A percentile compares a stretch with the other conserved stretches of the same genome.
phyloP scores from a whole-genome alignment of 73 alveolate genomes.

The Durusdinium trenchii region DNA sequence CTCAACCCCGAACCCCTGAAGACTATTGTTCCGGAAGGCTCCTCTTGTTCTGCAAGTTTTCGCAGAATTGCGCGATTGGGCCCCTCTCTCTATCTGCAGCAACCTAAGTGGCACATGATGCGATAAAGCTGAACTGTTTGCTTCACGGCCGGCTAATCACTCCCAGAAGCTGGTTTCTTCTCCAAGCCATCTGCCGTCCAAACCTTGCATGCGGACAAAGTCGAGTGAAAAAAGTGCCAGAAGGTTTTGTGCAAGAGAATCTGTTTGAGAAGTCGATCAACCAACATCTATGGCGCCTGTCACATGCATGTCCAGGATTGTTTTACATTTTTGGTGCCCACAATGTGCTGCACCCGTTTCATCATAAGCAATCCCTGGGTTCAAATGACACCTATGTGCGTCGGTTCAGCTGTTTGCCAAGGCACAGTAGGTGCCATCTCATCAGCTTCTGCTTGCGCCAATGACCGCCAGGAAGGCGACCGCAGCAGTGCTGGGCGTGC shows the following conservation, averaged over 20 bases:
- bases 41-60: conserved; percentile 54
- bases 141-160: not conserved
- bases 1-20: not conserved
- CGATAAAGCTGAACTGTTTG: not conserved
- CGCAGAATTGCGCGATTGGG: conserved; percentile 51
- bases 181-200: conserved; percentile 87
- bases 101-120: not conserved
- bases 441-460: conserved; percentile 70
- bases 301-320: not conserved
- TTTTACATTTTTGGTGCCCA: not conserved
- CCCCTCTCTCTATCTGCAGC: conserved; percentile 18
- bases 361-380: too few species aligned
- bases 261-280: not conserved
- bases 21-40: not conserved
- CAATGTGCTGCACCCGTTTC: not conserved
- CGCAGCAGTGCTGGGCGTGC: conserved; percentile 46
- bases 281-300: not conserved
- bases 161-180: conserved; percentile 27
- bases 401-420: not conserved
- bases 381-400: not conserved
- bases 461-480: conserved; percentile 79
- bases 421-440: conserved; percentile 16
- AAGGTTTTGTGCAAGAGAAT: not conserved
- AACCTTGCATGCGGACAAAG: not conserved
- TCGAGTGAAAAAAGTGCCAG: not conserved